These are phyloP conservation scores for Xerophyta viscosa DNA, from an alignment of 106 monocot species.

Conservation along the genomic window DNA sequence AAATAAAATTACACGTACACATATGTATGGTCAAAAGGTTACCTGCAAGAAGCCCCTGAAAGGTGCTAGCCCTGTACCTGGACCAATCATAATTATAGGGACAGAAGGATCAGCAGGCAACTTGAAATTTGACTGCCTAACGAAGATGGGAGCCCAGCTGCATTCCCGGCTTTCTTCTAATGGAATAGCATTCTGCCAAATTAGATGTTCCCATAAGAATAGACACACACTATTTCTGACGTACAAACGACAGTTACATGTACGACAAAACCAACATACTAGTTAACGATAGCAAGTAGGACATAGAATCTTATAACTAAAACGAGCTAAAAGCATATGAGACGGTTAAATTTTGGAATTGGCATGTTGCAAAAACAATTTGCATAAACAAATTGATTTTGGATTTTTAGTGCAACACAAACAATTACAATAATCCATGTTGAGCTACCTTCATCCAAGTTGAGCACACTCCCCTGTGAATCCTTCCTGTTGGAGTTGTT, in stretches of 20 bases:
- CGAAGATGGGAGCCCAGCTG: constrained; percentile 67
- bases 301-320: too few species aligned
- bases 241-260: background rate
- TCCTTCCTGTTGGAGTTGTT: constrained; percentile 81
- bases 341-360: too few species aligned
- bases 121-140: constrained; percentile 55
- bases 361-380: too few species aligned
- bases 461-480: constrained; percentile 95
- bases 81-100: constrained; percentile 62
- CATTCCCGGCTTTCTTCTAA: constrained; percentile 28
- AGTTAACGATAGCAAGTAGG: too few species aligned
- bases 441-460: constrained; percentile 90
- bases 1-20: too few species aligned
- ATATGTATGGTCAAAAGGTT: too few species aligned
- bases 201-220: background rate
- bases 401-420: too few species aligned
- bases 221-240: too few species aligned
- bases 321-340: too few species aligned
- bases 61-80: constrained; percentile 66
- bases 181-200: constrained; percentile 41
- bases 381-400: too few species aligned
- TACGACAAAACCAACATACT: background rate
- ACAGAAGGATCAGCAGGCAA: constrained; percentile 40
- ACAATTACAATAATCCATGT: background rate
- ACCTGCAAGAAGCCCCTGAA: constrained; percentile 73